These are phyloP conservation scores for Diplodia corticola DNA, from an alignment of 2,329 filamentous ascomycete species.

Conservation along the genomic window DNA sequence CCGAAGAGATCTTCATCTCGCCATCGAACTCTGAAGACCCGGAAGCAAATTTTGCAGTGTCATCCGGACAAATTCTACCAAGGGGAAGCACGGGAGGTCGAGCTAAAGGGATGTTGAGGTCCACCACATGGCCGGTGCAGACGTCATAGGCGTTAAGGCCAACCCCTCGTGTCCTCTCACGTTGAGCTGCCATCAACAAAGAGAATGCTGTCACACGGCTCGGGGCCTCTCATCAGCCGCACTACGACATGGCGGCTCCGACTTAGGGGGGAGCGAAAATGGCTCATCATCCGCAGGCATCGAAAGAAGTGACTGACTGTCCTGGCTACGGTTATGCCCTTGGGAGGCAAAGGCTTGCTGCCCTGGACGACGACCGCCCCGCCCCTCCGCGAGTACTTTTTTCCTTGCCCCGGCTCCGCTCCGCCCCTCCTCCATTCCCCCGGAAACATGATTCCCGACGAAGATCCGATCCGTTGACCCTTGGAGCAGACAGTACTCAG, in stretches of 20 bases:
- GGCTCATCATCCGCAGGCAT: constrained; percentile 3
- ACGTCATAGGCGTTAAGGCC: constrained; percentile 14
- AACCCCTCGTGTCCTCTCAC: background rate
- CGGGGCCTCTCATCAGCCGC: background rate
- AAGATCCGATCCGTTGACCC: constrained; percentile 16
- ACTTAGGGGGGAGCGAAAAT: background rate
- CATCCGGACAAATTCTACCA: background rate
- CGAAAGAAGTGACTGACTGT: background rate
- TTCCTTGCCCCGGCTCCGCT: background rate
- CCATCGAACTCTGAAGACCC: background rate
- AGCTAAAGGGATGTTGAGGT: background rate
- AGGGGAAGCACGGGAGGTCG: background rate
- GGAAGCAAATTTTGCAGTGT: background rate
- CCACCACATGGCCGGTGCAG: background rate
- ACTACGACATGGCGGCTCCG: background rate
- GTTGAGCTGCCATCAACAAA: background rate
- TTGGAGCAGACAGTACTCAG: too few relatives aligned
- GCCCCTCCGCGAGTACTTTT: background rate
- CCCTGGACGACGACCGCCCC: background rate
- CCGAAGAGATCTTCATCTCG: background rate
- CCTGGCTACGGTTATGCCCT: background rate
- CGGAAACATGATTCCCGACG: background rate
- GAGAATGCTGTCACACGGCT: background rate
- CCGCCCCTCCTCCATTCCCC: background rate
- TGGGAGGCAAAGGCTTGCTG: background rate